Evolutionary conservation across 768 basidiomycete genomes (phyloP), one percentile per base, ranked within the genome.

Genomic region (Tricholoma sp.): DNA sequence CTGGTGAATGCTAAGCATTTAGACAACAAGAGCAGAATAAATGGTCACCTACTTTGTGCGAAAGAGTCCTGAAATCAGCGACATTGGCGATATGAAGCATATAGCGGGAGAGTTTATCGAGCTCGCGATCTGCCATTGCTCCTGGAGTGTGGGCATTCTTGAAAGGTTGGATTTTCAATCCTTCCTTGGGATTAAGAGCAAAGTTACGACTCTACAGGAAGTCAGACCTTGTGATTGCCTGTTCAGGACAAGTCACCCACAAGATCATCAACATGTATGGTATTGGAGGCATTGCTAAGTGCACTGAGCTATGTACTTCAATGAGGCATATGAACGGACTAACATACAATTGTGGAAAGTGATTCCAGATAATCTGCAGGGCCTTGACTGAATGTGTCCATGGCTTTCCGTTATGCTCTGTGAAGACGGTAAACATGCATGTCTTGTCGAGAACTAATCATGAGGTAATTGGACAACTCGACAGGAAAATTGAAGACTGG

Each of bases 201-300:
- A 94, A 94, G 67, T 94, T 94, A 14, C 91, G 83, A 57, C 85
- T 83, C 82, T 89, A 59, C 7, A 51, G 37, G 46, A 45, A 50
- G 43, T 55, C 34, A 62, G 50, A 27, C 37, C 7, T 3, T 18
- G 7, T 3, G 10, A 31, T 50, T 50, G n/a, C n/a, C 18, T 21
- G 31, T 24, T 14, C 52, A 50, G 24, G 41, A n/a, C 19, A 54
- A 53, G 27, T 2, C 11, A 67, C 79, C 58, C 59, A 86, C 85
- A 49, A 96, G 77, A 68, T 94, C 92, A 67, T 96, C 94, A 24
- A 96, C 79, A 63, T 95, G 92, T 39, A 96, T 85, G 0, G 92
- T 94, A 67, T 94, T 90, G 50, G 70, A 76, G 4, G 84, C 79
- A 60, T 79, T 75, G 66, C 86, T 89, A 59, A 19, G 41, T 21